Conservation (phyloP, 208 protist genomes). For the Wallacemonas sp. region DNA sequence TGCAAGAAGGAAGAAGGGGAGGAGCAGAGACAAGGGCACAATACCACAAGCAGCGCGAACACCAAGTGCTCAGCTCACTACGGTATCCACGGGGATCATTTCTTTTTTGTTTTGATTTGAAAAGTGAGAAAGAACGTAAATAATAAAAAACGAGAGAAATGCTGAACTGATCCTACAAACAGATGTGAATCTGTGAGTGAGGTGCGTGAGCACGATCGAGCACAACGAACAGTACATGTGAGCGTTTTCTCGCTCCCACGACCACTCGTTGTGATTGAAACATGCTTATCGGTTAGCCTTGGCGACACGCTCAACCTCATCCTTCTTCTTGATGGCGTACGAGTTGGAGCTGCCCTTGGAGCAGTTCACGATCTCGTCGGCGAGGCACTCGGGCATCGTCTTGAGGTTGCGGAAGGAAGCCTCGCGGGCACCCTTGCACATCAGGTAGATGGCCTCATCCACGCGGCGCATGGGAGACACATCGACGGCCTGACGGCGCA, state of each 20-base stretch:
- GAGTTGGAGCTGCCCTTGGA: slow-evolving; percentile 98
- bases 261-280: neutral
- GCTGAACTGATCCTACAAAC: no score
- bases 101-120: no score
- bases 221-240: no score
- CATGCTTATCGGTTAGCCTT: slow-evolving; percentile 98
- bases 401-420: slow-evolving; percentile 99
- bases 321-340: slow-evolving; percentile 99
- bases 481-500: slow-evolving; percentile 99
- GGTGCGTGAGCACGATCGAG: no score
- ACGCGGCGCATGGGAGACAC: slow-evolving; percentile 99
- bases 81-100: no score
- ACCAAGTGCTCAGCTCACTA: no score
- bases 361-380: slow-evolving; percentile 99
- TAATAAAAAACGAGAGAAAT: slow-evolving; percentile 25
- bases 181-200: no score
- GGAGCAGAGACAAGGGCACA: no score
- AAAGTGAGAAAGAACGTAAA: no score
- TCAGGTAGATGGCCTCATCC: slow-evolving; percentile 98
- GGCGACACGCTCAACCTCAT: slow-evolving; percentile 99
- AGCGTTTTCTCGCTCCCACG: no score
- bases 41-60: no score
- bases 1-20: no score
- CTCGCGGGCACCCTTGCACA: slow-evolving; percentile 97
- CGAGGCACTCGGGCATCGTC: slow-evolving; percentile 99